These are phyloP conservation scores for Chenopodium quinoa DNA, from an alignment of 148 eudicot species.

Conservation along the genomic window DNA sequence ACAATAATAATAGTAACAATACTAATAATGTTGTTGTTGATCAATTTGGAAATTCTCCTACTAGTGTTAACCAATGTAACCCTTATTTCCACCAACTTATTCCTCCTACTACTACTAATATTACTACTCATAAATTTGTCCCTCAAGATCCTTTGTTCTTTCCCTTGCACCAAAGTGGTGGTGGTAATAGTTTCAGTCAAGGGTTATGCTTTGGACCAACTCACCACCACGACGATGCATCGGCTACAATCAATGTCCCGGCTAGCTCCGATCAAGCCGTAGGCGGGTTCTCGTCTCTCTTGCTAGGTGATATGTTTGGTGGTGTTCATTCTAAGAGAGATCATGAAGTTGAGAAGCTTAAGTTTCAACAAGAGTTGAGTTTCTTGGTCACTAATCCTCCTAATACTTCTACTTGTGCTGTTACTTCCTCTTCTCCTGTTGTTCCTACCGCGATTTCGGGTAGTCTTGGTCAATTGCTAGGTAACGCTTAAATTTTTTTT, in stretches of 20 bases:
- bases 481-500: constrained; percentile 26
- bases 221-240: not conserved
- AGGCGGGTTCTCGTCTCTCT: constrained; percentile 42
- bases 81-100: constrained; percentile 29
- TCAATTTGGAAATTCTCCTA: constrained; percentile 51
- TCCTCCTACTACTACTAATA: not conserved
- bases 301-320: constrained; percentile 59
- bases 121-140: constrained; percentile 13
- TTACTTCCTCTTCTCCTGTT: constrained; percentile 25
- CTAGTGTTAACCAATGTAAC: constrained; percentile 56
- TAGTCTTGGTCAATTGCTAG: constrained; percentile 45
- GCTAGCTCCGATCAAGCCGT: constrained; percentile 23
- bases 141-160: constrained; percentile 37
- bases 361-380: constrained; percentile 40
- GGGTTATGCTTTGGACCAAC: constrained; percentile 50
- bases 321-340: constrained; percentile 32
- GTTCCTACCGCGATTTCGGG: constrained; percentile 21
- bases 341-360: constrained; percentile 38
- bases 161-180: constrained; percentile 40
- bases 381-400: constrained; percentile 38
- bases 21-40: constrained; percentile 20
- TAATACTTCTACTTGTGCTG: constrained; percentile 22
- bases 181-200: constrained; percentile 27
- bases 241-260: constrained; percentile 6
- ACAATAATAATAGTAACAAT: not conserved